Conservation (phyloP, 139 green algal species). For the Trebouxia sp. region DNA sequence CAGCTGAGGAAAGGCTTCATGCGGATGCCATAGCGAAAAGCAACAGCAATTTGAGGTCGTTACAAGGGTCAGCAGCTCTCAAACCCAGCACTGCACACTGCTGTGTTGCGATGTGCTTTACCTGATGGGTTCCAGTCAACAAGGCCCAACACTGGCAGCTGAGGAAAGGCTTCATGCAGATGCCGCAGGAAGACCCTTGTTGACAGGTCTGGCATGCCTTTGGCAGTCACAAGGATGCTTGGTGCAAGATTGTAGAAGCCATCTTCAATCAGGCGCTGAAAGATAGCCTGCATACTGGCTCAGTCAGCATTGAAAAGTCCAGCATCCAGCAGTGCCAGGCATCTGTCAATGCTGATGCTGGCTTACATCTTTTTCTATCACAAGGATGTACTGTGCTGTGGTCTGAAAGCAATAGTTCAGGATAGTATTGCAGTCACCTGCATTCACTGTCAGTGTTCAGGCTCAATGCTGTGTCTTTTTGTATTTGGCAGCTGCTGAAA, state of each 20-base stretch:
- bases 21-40: slow-evolving; percentile 57
- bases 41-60: too few relatives aligned
- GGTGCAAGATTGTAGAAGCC: slow-evolving; percentile 36
- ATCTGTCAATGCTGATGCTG: not conserved
- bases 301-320: not conserved
- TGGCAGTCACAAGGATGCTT: slow-evolving; percentile 78
- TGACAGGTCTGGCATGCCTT: slow-evolving; percentile 79
- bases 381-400: slow-evolving; percentile 21
- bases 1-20: slow-evolving; percentile 39
- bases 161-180: slow-evolving; percentile 47
- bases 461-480: slow-evolving; percentile 52
- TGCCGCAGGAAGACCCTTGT: slow-evolving; percentile 51
- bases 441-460: slow-evolving; percentile 41
- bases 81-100: too few relatives aligned
- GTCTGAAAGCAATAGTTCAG: slow-evolving; percentile 44
- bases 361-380: slow-evolving; percentile 7
- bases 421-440: slow-evolving; percentile 62
- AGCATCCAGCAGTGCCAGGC: not conserved
- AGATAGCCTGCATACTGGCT: slow-evolving; percentile 59
- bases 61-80: too few relatives aligned
- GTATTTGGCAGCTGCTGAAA: slow-evolving; percentile 10
- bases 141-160: slow-evolving; percentile 50
- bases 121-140: slow-evolving; percentile 91
- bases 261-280: slow-evolving; percentile 58
- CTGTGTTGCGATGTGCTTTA: too few relatives aligned